phyloP scores from a whole-genome alignment of 129 eudicot species.

The Lactuca sativa region DNA sequence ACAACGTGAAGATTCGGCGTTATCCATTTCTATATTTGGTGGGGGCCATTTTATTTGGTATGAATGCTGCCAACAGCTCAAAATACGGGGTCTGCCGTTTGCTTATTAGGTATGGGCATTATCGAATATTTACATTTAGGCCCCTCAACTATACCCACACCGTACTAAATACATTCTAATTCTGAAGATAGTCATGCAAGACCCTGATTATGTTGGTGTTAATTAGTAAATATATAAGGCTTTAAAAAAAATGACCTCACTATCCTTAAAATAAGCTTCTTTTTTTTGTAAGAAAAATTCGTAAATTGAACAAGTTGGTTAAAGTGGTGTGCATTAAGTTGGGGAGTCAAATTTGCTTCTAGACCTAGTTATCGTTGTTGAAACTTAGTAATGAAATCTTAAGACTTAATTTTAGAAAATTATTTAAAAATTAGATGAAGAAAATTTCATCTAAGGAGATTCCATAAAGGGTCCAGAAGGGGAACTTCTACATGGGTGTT shows the following conservation, averaged over 20 bases:
- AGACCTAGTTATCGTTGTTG: no score
- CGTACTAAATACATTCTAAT: not conserved
- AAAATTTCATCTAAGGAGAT: no score
- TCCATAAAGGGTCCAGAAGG: not conserved
- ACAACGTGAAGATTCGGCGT: slow-evolving; percentile 48
- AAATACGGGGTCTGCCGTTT: slow-evolving; percentile 17
- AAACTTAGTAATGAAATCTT: no score
- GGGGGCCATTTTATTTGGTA: slow-evolving; percentile 36
- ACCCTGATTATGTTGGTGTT: not conserved
- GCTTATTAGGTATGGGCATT: slow-evolving; percentile 15
- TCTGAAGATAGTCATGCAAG: not conserved
- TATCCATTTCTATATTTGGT: slow-evolving; percentile 43
- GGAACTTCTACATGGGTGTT: not conserved
- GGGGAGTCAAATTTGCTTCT: no score
- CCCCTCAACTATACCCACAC: not conserved
- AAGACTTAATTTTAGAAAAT: no score
- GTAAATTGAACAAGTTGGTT: no score
- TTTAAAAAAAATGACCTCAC: no score
- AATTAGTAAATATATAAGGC: not conserved
- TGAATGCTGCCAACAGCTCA: slow-evolving; percentile 30
- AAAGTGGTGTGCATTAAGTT: no score
- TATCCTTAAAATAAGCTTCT: no score
- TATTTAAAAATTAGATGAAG: no score
- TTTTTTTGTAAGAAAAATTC: no score
- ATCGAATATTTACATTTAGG: not conserved